These are phyloP conservation scores for Podochytrium sp. DNA, from an alignment of 192 early-diverging fungal species.

Conservation along the genomic window DNA sequence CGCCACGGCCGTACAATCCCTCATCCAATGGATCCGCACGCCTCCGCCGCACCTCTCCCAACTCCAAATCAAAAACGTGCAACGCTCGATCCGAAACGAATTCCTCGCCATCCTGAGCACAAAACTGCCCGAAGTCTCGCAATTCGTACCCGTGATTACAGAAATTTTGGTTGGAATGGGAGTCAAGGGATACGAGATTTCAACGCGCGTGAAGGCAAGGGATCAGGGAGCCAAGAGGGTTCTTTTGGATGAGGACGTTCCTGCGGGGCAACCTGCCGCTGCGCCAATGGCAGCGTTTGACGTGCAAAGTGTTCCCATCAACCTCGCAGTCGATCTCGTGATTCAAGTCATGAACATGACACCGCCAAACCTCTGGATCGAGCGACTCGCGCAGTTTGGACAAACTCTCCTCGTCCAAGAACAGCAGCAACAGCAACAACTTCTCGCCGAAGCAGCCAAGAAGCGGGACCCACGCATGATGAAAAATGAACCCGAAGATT, in stretches of 20 bases:
- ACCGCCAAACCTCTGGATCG: constrained; percentile 16
- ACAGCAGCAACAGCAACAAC: not conserved
- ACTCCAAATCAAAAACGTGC: constrained; percentile 36
- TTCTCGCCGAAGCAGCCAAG: not conserved
- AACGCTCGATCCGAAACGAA: constrained; percentile 46
- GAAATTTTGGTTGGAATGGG: constrained; percentile 40
- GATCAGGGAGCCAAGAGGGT: constrained; percentile 8
- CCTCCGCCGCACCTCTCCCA: constrained; percentile 12
- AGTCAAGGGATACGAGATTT: constrained; percentile 48
- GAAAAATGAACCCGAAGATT: not conserved
- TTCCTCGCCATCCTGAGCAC: constrained; percentile 34
- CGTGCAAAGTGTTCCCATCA: constrained; percentile 26
- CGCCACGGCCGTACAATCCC: constrained; percentile 18
- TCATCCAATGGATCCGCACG: constrained; percentile 32
- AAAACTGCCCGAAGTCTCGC: constrained; percentile 22
- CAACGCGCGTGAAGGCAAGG: constrained; percentile 21
- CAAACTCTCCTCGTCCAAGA: not conserved
- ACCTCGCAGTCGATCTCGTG: constrained; percentile 36
- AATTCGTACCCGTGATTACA: constrained; percentile 29
- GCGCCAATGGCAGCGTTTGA: constrained; percentile 23
- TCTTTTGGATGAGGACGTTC: constrained; percentile 1
- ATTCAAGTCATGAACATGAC: constrained; percentile 26
- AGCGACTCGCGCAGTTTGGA: not conserved
- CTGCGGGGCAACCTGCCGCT: not conserved
- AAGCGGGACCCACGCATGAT: not conserved